Conservation (phyloP, 495 filamentous ascomycete species). For the Venustampulla echinocandica region DNA sequence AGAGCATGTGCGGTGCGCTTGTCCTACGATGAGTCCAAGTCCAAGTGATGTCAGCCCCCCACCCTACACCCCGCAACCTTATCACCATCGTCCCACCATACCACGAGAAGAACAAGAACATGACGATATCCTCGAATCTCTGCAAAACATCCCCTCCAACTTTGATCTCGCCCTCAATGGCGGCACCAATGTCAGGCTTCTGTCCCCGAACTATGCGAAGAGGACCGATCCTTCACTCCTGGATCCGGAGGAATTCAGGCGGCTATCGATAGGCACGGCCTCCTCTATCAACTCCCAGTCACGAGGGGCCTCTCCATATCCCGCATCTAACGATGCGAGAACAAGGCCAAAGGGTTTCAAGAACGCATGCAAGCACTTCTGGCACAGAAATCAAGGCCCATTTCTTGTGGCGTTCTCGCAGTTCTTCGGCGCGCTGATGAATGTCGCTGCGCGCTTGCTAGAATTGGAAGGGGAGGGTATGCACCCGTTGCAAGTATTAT, state of each 20-base stretch:
- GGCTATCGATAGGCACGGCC: conserved; percentile 27
- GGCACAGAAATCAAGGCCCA: conserved; percentile 57
- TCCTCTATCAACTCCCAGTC: conserved; percentile 10
- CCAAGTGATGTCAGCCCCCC: conserved; percentile 9
- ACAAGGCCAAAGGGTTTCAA: conserved; percentile 25
- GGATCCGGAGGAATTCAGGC: conserved; percentile 23
- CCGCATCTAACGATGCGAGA: neutral
- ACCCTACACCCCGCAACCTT: conserved; percentile 10
- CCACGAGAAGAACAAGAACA: too few relatives aligned
- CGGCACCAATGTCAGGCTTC: conserved; percentile 4
- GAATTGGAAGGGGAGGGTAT: conserved; percentile 66
- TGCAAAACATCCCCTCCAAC: conserved; percentile 17
- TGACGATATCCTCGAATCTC: conserved; percentile 6
- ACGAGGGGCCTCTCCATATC: conserved; percentile 15
- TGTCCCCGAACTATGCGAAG: conserved; percentile 4
- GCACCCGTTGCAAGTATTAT: conserved; percentile 85
- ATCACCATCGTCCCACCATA: neutral
- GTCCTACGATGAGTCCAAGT: conserved; percentile 17
- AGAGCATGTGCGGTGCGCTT: too few relatives aligned
- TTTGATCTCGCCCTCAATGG: conserved; percentile 20
- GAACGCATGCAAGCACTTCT: conserved; percentile 24
- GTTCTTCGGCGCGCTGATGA: conserved; percentile 84
- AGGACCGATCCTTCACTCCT: conserved; percentile 11
- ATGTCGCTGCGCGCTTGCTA: conserved; percentile 68
- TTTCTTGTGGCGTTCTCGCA: conserved; percentile 67